phyloP scores from a whole-genome alignment of 2,329 filamentous ascomycete genomes.

The Penicillium sp. region DNA sequence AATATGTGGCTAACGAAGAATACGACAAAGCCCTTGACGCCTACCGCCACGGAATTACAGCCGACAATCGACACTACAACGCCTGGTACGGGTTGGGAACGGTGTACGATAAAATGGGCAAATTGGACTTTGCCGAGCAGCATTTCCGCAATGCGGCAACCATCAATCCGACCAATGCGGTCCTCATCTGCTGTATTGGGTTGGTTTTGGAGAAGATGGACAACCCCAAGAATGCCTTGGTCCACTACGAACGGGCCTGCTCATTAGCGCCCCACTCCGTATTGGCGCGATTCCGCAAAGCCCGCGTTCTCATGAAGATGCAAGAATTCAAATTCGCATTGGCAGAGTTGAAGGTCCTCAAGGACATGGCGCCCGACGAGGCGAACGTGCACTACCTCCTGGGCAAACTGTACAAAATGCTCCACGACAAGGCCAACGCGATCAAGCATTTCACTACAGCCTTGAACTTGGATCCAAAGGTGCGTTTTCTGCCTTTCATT shows the following conservation, averaged over 20 bases:
- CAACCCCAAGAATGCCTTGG: conserved; percentile 72
- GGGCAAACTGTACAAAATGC: conserved; percentile 62
- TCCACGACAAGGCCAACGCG: conserved; percentile 65
- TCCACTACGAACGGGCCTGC: conserved; percentile 78
- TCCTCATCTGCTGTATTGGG: conserved; percentile 89
- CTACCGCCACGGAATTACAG: conserved; percentile 81
- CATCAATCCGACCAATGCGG: conserved; percentile 92
- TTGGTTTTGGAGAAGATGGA: conserved; percentile 86
- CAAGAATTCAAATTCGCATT: conserved; percentile 68
- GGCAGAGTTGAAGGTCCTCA: conserved; percentile 79
- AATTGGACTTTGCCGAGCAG: conserved; percentile 83
- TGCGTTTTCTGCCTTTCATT: conserved; percentile 42
- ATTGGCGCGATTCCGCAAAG: conserved; percentile 89
- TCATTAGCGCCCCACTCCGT: conserved; percentile 77
- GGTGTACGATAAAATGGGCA: conserved; percentile 86
- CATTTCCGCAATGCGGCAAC: conserved; percentile 84
- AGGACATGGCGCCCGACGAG: conserved; percentile 89
- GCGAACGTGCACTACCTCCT: conserved; percentile 94
- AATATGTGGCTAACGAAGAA: conserved; percentile 93
- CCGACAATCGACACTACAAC: conserved; percentile 89
- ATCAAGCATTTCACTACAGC: conserved; percentile 93
- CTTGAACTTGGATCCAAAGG: conserved; percentile 93
- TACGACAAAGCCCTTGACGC: conserved; percentile 89
- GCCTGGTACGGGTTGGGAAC: conserved; percentile 88
- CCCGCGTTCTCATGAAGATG: conserved; percentile 78